phyloP scores from a whole-genome alignment of 2,329 filamentous ascomycete genomes.

The Raffaelea albimanens region DNA sequence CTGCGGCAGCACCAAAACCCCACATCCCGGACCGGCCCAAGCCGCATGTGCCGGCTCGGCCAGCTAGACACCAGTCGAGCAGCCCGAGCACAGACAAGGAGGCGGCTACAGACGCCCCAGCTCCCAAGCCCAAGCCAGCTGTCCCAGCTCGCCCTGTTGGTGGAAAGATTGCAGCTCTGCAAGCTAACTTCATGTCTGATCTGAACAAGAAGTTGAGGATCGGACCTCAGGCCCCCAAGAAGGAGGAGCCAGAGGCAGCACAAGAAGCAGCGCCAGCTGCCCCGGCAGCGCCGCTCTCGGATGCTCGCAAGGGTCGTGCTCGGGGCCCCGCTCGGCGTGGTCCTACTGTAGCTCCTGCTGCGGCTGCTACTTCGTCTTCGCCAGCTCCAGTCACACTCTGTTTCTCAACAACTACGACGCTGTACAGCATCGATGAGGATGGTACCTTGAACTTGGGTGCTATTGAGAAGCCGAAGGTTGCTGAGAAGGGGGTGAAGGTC shows the following conservation, averaged over 20 bases:
- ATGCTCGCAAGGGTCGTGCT: slow-evolving; percentile 84
- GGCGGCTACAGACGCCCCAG: slow-evolving; percentile 16
- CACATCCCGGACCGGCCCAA: slow-evolving; percentile 45
- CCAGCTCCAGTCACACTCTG: slow-evolving; percentile 22
- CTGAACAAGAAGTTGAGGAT: slow-evolving; percentile 81
- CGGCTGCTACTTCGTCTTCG: slow-evolving; percentile 17
- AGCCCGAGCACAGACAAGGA: slow-evolving; percentile 28
- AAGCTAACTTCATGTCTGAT: slow-evolving; percentile 87
- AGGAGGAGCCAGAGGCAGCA: slow-evolving; percentile 51
- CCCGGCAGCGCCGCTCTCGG: slow-evolving; percentile 70
- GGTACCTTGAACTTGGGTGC: slow-evolving; percentile 30
- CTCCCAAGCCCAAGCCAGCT: slow-evolving; percentile 66
- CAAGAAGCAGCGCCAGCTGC: slow-evolving; percentile 45
- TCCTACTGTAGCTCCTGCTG: slow-evolving; percentile 21
- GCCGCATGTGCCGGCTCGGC: slow-evolving; percentile 51
- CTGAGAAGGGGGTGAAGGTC: not conserved
- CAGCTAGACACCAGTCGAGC: slow-evolving; percentile 34
- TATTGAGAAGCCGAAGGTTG: not conserved
- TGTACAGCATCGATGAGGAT: slow-evolving; percentile 45
- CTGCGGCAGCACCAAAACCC: slow-evolving; percentile 22
- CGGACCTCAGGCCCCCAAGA: slow-evolving; percentile 71
- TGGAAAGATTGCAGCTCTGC: slow-evolving; percentile 81
- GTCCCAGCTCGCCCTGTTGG: slow-evolving; percentile 71
- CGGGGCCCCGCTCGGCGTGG: slow-evolving; percentile 63
- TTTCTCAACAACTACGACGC: slow-evolving; percentile 36